A percentile compares a stretch with the other conserved stretches of the same genome.
phyloP scores from a whole-genome alignment of 2,329 filamentous ascomycete species.

The Emmonsiellopsis sp. region DNA sequence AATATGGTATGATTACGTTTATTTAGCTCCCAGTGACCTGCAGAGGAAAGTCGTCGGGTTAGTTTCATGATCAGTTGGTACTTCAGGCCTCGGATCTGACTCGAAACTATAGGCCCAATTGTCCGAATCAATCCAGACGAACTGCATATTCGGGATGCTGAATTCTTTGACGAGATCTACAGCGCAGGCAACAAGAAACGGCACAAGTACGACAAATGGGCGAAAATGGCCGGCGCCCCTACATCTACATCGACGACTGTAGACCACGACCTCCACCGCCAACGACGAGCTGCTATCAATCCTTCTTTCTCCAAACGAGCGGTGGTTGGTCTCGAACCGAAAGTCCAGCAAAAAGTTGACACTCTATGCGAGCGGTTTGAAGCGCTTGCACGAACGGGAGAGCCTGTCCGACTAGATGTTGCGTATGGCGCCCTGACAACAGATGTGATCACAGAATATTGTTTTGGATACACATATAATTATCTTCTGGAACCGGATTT shows the following conservation, averaged over 20 bases:
- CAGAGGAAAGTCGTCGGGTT: no score
- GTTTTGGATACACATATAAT: conserved; percentile 8
- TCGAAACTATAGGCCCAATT: conserved; percentile 13
- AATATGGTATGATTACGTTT: conserved; percentile 16
- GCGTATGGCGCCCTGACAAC: conserved; percentile 27
- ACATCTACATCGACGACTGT: conserved; percentile 19
- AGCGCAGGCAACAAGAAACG: conserved; percentile 6
- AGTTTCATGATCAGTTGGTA: neutral
- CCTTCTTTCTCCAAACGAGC: conserved; percentile 33
- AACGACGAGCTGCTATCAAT: conserved; percentile 29
- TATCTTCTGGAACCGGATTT: neutral
- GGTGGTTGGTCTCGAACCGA: conserved; percentile 25
- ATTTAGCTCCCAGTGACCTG: no score
- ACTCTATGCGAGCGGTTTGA: conserved; percentile 4
- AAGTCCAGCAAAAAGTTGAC: conserved; percentile 20
- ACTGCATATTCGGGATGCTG: conserved; percentile 19
- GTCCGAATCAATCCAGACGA: conserved; percentile 22
- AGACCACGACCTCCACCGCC: conserved; percentile 29
- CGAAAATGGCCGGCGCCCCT: conserved; percentile 5
- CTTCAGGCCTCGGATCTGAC: neutral
- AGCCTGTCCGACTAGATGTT: conserved; percentile 11
- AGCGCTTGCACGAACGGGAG: neutral
- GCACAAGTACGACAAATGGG: conserved; percentile 10
- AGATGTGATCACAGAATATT: conserved; percentile 33
- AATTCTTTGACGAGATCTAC: conserved; percentile 21